Percentiles rank a stretch among this genome's conserved stretches.
phyloP scores from a whole-genome alignment of 2,329 filamentous ascomycete species.

The Diaporthe sp. region DNA sequence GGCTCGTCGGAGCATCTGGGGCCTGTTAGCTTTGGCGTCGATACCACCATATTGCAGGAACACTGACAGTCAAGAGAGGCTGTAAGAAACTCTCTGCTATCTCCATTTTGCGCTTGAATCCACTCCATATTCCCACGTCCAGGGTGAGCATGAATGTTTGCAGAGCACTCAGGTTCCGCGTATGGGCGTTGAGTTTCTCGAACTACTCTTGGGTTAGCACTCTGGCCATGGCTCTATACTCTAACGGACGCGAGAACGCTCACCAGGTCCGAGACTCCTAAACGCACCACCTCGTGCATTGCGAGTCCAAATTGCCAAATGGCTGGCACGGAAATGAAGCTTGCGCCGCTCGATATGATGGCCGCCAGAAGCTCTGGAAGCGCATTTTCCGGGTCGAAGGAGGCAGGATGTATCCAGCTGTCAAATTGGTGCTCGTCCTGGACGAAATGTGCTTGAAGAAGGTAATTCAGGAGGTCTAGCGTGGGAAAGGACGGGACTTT shows the following conservation, averaged over 20 bases:
- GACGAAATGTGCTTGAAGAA: conserved; percentile 46
- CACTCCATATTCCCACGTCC: conserved; percentile 69
- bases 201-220: conserved; percentile 48
- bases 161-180: conserved; percentile 63
- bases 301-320: conserved; percentile 48
- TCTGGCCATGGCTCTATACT: conserved; percentile 44
- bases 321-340: conserved; percentile 45
- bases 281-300: conserved; percentile 59
- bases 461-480: conserved; percentile 46
- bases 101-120: conserved; percentile 70
- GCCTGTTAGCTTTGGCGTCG: conserved; percentile 29
- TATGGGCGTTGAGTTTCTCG: conserved; percentile 62
- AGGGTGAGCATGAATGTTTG: conserved; percentile 64
- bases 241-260: not conserved
- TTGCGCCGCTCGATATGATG: conserved; percentile 43
- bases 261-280: conserved; percentile 46
- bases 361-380: conserved; percentile 45
- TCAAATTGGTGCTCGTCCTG: conserved; percentile 46
- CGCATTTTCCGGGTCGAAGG: conserved; percentile 44
- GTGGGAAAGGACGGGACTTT: conserved; percentile 46
- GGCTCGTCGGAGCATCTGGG: conserved; percentile 64
- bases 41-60: no score
- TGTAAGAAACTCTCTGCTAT: conserved; percentile 69
- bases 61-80: conserved; percentile 59
- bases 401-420: conserved; percentile 45